These are phyloP conservation scores for Lasiosphaeria hispida DNA, from an alignment of 495 filamentous ascomycete genomes.

Conservation along the genomic window DNA sequence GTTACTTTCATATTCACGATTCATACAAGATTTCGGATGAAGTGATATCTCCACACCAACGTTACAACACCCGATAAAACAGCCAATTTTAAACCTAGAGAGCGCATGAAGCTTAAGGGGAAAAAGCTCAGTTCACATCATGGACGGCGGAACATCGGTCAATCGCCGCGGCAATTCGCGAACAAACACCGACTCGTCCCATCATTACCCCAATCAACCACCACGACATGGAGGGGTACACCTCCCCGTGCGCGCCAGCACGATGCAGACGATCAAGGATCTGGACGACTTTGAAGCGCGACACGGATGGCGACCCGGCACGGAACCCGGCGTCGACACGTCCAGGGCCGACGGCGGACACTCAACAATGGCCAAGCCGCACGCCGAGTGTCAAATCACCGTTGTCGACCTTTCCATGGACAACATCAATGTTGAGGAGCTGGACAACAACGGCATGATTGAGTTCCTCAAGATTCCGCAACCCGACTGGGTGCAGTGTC, in stretches of 20 bases:
- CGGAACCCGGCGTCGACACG: slow-evolving; percentile 5
- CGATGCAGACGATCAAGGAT: slow-evolving; percentile 4
- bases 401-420: slow-evolving; percentile 5
- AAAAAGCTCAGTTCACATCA: neutral
- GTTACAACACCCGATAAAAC: neutral
- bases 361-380: slow-evolving; percentile 3
- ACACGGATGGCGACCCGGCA: slow-evolving; percentile 9
- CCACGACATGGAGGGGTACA: slow-evolving; percentile 1
- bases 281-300: slow-evolving; percentile 8
- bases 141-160: slow-evolving; percentile 4
- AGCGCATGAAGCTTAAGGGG: neutral
- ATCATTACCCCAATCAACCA: neutral
- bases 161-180: slow-evolving; percentile 6
- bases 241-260: slow-evolving; percentile 3
- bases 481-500: slow-evolving; percentile 3
- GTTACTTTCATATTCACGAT: neutral
- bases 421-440: slow-evolving; percentile 1
- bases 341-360: slow-evolving; percentile 7
- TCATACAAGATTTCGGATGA: neutral
- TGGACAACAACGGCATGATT: slow-evolving; percentile 4
- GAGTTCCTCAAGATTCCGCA: slow-evolving; percentile 3
- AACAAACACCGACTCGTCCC: slow-evolving; percentile 6
- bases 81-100: neutral
- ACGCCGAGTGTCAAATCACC: slow-evolving; percentile 8
- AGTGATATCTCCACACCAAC: neutral